phyloP scores from a whole-genome alignment of 169 alveolate genomes.

The Eimeria praecox region DNA sequence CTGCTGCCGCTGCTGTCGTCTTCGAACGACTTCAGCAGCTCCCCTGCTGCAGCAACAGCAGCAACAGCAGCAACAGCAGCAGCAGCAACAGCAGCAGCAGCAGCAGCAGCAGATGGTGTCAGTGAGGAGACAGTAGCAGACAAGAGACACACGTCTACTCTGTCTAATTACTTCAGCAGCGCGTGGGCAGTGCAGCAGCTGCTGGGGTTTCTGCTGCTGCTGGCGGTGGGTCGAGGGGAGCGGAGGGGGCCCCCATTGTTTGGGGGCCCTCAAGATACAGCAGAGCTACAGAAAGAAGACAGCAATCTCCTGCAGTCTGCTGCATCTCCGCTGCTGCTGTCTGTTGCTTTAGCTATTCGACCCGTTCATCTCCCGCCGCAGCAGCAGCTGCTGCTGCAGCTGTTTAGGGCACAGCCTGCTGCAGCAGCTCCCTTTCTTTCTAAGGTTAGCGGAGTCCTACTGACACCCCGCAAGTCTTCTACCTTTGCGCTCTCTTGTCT shows the following conservation, averaged over 20 bases:
- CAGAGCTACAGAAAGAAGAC: background rate
- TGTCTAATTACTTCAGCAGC: constrained; percentile 21
- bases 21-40: background rate
- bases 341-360: constrained; percentile 23
- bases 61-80: background rate
- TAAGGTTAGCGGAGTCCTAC: background rate
- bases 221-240: constrained; percentile 24
- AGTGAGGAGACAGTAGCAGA: too few relatives aligned
- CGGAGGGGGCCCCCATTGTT: background rate
- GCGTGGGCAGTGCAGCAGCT: constrained; percentile 56
- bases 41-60: background rate
- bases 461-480: constrained; percentile 39
- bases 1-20: constrained; percentile 40
- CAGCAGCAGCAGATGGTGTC: background rate
- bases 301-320: background rate
- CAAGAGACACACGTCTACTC: background rate
- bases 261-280: background rate
- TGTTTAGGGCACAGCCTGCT: constrained; percentile 45
- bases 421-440: background rate
- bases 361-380: constrained; percentile 62
- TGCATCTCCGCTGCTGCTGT: constrained; percentile 23
- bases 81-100: background rate
- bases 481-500: constrained; percentile 60
- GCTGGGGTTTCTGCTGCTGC: constrained; percentile 49
- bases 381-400: constrained; percentile 68